phyloP scores from a whole-genome alignment of 345 rosid genomes.

The Brassica nigra region DNA sequence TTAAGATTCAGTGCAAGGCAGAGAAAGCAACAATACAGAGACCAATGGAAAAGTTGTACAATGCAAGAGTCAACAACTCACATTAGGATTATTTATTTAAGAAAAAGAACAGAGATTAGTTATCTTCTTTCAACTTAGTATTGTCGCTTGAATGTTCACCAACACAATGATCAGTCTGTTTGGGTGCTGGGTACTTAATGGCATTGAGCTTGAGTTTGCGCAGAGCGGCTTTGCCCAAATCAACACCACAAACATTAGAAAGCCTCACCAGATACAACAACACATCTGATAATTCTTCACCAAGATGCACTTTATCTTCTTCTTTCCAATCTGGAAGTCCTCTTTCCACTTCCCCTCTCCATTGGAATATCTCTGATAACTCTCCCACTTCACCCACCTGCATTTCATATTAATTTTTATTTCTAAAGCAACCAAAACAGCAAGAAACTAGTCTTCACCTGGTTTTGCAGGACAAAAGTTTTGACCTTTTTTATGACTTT shows the following conservation, averaged over 20 bases:
- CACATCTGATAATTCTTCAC: constrained; percentile 93
- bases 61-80: not conserved
- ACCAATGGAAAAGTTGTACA: constrained; percentile 1
- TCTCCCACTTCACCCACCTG: constrained; percentile 97
- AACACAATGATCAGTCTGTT: constrained; percentile 20
- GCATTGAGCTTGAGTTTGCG: constrained; percentile 81
- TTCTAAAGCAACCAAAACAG: not conserved
- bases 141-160: constrained; percentile 25
- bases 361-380: constrained; percentile 89
- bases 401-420: not conserved
- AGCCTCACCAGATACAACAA: constrained; percentile 87
- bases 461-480: not conserved
- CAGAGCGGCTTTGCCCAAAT: constrained; percentile 79
- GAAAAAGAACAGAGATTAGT: not conserved
- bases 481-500: constrained; percentile 3
- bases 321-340: constrained; percentile 89
- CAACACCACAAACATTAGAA: constrained; percentile 78
- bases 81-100: not conserved
- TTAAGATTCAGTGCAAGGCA: not conserved
- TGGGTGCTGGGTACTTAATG: constrained; percentile 66
- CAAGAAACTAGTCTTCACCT: constrained; percentile 4
- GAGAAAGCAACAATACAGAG: not conserved
- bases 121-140: constrained; percentile 2
- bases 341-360: constrained; percentile 92
- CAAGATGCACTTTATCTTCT: constrained; percentile 78